These are phyloP conservation scores for Tephrocybe sp. DNA, from an alignment of 768 basidiomycete species.

Conservation along the genomic window DNA sequence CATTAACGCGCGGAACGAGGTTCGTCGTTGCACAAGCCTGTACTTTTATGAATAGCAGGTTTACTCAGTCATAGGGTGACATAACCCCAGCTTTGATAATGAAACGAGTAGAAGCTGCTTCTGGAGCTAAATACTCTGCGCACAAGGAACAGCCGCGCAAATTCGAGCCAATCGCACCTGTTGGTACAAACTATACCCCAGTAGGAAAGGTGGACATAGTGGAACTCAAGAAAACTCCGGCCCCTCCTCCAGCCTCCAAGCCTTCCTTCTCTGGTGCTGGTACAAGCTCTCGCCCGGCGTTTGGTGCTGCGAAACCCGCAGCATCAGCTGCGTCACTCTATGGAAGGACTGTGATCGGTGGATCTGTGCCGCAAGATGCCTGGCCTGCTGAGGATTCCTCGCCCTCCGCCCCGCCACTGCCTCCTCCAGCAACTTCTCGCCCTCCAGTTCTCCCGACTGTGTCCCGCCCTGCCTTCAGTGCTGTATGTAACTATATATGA, in stretches of 20 bases:
- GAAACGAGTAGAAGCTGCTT: constrained; percentile 84
- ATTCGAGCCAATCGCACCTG: constrained; percentile 79
- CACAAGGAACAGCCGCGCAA: constrained; percentile 77
- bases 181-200: constrained; percentile 75
- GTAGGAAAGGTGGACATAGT: constrained; percentile 73
- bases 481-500: constrained; percentile 21
- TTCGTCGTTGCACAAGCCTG: constrained; percentile 30
- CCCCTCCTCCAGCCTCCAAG: constrained; percentile 35
- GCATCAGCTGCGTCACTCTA: constrained; percentile 44
- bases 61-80: constrained; percentile 49
- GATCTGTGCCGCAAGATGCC: constrained; percentile 50
- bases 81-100: constrained; percentile 79
- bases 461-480: constrained; percentile 40
- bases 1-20: constrained; percentile 85
- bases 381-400: constrained; percentile 57
- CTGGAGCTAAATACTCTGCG: constrained; percentile 86
- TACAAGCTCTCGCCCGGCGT: constrained; percentile 47
- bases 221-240: constrained; percentile 43
- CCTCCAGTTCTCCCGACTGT: constrained; percentile 46
- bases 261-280: constrained; percentile 42
- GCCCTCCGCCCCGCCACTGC: constrained; percentile 38
- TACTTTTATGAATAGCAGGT: neutral
- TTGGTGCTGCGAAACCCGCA: constrained; percentile 38
- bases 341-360: constrained; percentile 34
- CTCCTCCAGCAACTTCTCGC: constrained; percentile 45